Percentiles rank a stretch among this genome's conserved stretches.
phyloP scores from a whole-genome alignment of 108 stramenopile species.

The Fistulifera solaris region DNA sequence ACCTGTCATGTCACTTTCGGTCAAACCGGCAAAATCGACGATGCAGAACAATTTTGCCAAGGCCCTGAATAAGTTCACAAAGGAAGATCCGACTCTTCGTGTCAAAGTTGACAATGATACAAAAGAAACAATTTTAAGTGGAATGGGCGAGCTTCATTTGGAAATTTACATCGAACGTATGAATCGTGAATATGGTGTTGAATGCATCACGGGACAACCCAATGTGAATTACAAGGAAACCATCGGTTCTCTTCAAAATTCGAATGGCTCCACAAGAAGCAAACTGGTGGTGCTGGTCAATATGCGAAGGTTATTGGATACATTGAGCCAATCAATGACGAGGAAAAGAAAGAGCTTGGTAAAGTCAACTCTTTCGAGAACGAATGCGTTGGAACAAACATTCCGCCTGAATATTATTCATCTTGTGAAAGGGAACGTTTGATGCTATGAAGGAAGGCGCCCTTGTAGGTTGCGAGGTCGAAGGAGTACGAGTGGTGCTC shows the following conservation, averaged over 20 bases:
- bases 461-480: slow-evolving; percentile 87
- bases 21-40: slow-evolving; percentile 82
- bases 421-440: slow-evolving; percentile 88
- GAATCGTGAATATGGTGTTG: slow-evolving; percentile 95
- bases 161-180: slow-evolving; percentile 99
- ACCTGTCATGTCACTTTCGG: slow-evolving; percentile 94
- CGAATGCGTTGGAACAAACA: slow-evolving; percentile 89
- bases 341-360: slow-evolving; percentile 66
- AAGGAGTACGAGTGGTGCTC: slow-evolving; percentile 88
- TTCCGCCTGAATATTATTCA: slow-evolving; percentile 96
- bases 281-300: slow-evolving; percentile 97
- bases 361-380: slow-evolving; percentile 85
- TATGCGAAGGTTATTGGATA: slow-evolving; percentile 95
- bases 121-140: slow-evolving; percentile 95
- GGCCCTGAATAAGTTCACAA: slow-evolving; percentile 92
- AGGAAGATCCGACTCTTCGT: slow-evolving; percentile 97
- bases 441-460: slow-evolving; percentile 90
- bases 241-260: slow-evolving; percentile 74
- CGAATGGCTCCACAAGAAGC: slow-evolving; percentile 99
- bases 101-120: slow-evolving; percentile 88
- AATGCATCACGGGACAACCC: slow-evolving; percentile 85
- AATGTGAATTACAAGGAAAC: slow-evolving; percentile 99
- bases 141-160: slow-evolving; percentile 99
- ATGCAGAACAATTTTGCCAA: slow-evolving; percentile 88
- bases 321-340: slow-evolving; percentile 89